Evolutionary conservation across 495 filamentous ascomycete species (phyloP), one percentile per base, ranked within the genome.

Genomic region (Corynascus novoguineensis): DNA sequence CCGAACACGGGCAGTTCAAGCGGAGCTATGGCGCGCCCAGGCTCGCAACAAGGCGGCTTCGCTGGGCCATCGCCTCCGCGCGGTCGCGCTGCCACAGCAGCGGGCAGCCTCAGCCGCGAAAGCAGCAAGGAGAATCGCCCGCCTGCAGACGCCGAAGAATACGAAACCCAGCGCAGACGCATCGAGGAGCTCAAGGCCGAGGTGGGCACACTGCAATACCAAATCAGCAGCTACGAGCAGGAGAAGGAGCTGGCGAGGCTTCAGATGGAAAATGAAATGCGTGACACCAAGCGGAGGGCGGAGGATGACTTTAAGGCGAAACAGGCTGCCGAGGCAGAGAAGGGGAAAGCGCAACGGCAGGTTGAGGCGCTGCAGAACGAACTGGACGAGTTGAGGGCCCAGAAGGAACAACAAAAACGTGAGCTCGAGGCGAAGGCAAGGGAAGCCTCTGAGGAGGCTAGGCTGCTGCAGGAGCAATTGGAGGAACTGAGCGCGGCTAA

Each of bases 271-370:
- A 88, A 90, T 61, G 91, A 96, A 62, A 67, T 95, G 21, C 80
- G 90, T 41, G 88, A 91, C 21, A 73, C 83, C 4, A 84, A 88
- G 62, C 71, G 81, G 27, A 88, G 84, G 60, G 83, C 85, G 14
- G 91, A 96, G 60, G 85, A 88, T 8, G 90, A 96, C 60, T 93
- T 89, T 68, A 80, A 86, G 58, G 86, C 84, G 61, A 88, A 88
- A 34, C 90, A 95, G 71, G 85, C 83, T 17, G 78, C 81, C 53
- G 81, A 97, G 66, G 78, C 80, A 1, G 81, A 87, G n/a, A 84
- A 81, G 57, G 75, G 82, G 34, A 83, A 84, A 44, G 80, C 86
- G 1, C 78, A 75, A 50, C 79, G 84, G 19, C 92, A 91, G 64
- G 83, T 84, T 59, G 89, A 95, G 52, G 64, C 78, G 0, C 68